Conservation (phyloP, 176 grass and related monocot species). For the Musa itinerans region DNA sequence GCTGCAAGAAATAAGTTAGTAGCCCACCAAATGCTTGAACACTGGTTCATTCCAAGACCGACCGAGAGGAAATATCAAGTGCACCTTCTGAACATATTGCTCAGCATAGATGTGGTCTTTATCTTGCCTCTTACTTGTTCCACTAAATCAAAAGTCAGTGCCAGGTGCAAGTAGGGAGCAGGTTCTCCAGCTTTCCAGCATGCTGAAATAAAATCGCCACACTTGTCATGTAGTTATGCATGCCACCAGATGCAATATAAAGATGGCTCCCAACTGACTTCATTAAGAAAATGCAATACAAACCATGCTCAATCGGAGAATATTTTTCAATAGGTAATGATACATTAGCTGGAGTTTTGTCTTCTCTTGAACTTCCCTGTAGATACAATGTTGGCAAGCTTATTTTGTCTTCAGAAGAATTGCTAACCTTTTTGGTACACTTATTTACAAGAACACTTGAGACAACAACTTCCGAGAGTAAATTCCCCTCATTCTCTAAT, state of each 20-base stretch:
- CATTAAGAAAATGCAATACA: slow-evolving; percentile 29
- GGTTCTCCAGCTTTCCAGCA: slow-evolving; percentile 92
- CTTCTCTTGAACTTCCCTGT: slow-evolving; percentile 38
- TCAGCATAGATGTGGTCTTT: slow-evolving; percentile 67
- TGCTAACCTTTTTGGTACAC: slow-evolving; percentile 13
- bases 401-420: slow-evolving; percentile 32
- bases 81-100: slow-evolving; percentile 96
- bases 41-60: slow-evolving; percentile 18
- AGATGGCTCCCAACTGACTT: slow-evolving; percentile 2
- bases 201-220: slow-evolving; percentile 47
- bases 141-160: slow-evolving; percentile 78
- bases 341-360: slow-evolving; percentile 38
- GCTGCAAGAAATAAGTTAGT: slow-evolving; percentile 43
- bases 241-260: slow-evolving; percentile 13
- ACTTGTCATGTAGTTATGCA: slow-evolving; percentile 30
- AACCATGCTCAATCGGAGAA: slow-evolving; percentile 70
- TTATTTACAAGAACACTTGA: slow-evolving; percentile 22
- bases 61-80: slow-evolving; percentile 14
- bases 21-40: slow-evolving; percentile 23
- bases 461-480: slow-evolving; percentile 6
- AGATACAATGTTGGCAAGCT: slow-evolving; percentile 49
- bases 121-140: slow-evolving; percentile 95
- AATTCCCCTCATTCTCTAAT: slow-evolving; percentile 13
- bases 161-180: slow-evolving; percentile 91
- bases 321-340: slow-evolving; percentile 82